These are phyloP conservation scores for Plantago ovata DNA, from an alignment of 257 asterid species.

Conservation along the genomic window DNA sequence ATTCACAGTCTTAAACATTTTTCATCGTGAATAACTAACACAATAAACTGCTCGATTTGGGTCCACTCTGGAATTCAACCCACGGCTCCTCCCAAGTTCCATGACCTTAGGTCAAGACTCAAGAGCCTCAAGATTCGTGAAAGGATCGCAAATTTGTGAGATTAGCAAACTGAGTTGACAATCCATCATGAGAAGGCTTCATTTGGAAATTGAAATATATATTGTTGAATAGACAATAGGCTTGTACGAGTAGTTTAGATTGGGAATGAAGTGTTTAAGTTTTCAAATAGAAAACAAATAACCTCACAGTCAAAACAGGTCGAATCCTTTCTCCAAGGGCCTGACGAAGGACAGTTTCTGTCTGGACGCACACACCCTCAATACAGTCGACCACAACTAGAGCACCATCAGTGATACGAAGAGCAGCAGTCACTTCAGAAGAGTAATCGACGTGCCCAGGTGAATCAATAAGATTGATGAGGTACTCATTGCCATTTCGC, in stretches of 20 bases:
- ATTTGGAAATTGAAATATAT: too few relatives aligned
- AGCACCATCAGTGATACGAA: constrained; percentile 43
- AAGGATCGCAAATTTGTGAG: neutral
- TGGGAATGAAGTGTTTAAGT: too few relatives aligned
- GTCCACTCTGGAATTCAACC: neutral
- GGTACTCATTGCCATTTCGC: constrained; percentile 47
- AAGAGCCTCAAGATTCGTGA: neutral
- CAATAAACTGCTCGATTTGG: too few relatives aligned
- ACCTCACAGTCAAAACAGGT: constrained; percentile 32
- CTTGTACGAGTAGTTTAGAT: too few relatives aligned
- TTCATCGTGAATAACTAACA: too few relatives aligned
- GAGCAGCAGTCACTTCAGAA: constrained; percentile 40
- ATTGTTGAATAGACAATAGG: too few relatives aligned
- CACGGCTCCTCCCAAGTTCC: constrained; percentile 1
- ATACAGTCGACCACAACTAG: constrained; percentile 42
- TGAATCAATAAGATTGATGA: constrained; percentile 39
- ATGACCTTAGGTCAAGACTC: neutral
- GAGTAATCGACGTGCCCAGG: constrained; percentile 47
- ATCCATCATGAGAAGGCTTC: too few relatives aligned
- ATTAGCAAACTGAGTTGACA: constrained; percentile 5
- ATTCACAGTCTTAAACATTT: too few relatives aligned
- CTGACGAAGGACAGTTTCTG: constrained; percentile 39
- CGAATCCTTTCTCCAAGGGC: constrained; percentile 43
- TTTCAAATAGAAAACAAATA: too few relatives aligned
- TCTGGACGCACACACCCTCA: constrained; percentile 39